Base-by-base conservation (phyloP, 1,139 yeast species). In the Saccharomyces uvarum region DNA sequence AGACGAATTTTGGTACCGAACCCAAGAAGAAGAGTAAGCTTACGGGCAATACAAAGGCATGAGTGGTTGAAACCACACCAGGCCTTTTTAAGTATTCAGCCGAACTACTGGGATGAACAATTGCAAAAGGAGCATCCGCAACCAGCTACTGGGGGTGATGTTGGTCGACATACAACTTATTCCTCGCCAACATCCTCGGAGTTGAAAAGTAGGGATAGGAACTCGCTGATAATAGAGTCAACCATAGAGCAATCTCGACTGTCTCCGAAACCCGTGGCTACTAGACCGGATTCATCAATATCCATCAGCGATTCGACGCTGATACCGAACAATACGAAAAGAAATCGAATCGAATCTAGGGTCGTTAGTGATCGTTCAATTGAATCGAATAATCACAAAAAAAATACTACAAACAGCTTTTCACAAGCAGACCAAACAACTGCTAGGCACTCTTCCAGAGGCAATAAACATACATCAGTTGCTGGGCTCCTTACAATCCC, bases 21-120 rank as follows among this genome's bases (percentile, higher is more conserved):
- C 51, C 99, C 99, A n/a, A 79, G 75, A 59, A 82, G 78, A 64
- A 82, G 99, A 70, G 80, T 88, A 47, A 76, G 75, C 49, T 77
- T 93, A 61, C 77, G 78, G 61, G 84, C 83, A 52, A 84, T 93
- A 27, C 78, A 93, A 62, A 77, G 81, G 38, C 99, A 93, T 71
- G 83, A 88, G 31, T 93, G 99, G 98, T 72, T 93, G 55, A 77
- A 85, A 16, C 86, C 89, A 6, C 91, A 91, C 72, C 83, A 84
- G 13, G 84, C 84, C 61, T 86, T 91, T 73, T 75, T 93, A 61
- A 82, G 95, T 0, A 85, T 90, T 32, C 81, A 95, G 42, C 96
- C 96, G 54, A 79, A 80, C 4, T 97, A 91, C 69, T 93, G 97
- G 97, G 98, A 93, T 67, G 76, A 77, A 65, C 66, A 70, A 58